These are phyloP conservation scores for Tetrastigma voinierianum DNA, from an alignment of 164 flowering plant genomes.

Conservation along the genomic window DNA sequence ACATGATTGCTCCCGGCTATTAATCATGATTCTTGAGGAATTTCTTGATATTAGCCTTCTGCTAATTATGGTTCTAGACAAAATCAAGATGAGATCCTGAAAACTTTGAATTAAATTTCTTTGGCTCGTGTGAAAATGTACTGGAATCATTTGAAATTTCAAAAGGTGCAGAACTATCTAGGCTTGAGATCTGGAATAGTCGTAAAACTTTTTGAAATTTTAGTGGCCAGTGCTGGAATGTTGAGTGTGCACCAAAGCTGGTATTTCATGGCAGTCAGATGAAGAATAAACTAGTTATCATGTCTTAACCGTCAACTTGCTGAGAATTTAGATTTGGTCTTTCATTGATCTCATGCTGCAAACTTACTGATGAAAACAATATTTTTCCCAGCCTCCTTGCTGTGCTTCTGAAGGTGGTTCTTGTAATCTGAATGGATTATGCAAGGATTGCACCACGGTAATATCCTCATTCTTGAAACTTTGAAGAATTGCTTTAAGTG, in stretches of 20 bases:
- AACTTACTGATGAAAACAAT: not conserved
- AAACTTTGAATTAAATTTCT: too few species aligned
- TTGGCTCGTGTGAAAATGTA: not conserved
- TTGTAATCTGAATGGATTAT: constrained; percentile 59
- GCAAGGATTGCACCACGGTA: constrained; percentile 99
- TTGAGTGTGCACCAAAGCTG: too few species aligned
- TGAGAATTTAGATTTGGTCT: not conserved
- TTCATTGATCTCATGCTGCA: not conserved
- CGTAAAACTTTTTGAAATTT: not conserved
- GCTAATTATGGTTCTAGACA: too few species aligned
- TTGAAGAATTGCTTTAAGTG: not conserved
- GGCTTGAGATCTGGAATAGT: not conserved
- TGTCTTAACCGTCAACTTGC: not conserved
- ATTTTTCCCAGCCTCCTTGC: constrained; percentile 80
- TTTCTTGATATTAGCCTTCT: not conserved
- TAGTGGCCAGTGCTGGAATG: too few species aligned
- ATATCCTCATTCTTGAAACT: constrained; percentile 3
- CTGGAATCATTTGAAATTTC: not conserved
- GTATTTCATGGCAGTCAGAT: too few species aligned
- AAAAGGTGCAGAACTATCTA: not conserved
- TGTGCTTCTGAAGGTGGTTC: constrained; percentile 59
- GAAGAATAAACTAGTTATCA: not conserved
- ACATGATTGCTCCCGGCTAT: not conserved
- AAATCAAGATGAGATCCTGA: too few species aligned
- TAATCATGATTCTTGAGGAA: not conserved